Evolutionary conservation across 352 stramenopile genomes (phyloP), one percentile per base, ranked within the genome.

Genomic region (Globisporangium echinulatum): DNA sequence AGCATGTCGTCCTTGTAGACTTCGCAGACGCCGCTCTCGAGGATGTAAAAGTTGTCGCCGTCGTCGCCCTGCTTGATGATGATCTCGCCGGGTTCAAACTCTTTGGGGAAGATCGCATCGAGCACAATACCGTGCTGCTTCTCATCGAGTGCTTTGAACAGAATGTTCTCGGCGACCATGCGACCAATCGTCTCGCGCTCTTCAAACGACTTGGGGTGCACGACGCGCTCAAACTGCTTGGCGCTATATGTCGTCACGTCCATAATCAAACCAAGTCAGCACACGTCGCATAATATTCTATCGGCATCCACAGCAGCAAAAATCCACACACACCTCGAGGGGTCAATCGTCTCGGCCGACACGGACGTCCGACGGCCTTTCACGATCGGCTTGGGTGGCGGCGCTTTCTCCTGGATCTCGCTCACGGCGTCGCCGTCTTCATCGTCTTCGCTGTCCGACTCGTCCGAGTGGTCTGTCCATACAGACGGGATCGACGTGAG

Each of bases 11-110:
- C 81, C 70, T 96, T 95, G 68, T 92, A 92, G 25, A 97, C 83
- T 55, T 96, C 86, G 48, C 97, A 92, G 36, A 91, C 76, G 36
- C 96, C 96, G 62, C 79, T 97, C 59, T 97, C 75, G 13, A 99
- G 79, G 40, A 98, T 96, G 68, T 97, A 98, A 65, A 98, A 98
- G 60, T 92, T 95, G 70, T 98, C 89, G 47, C 90, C 92, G 38
- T 94, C 73, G 54, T 96, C 88, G 53, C 94, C 96, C 64, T 97
- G 86, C 63, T 87, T 88, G 71, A 96, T 96, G 51, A 96, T 94
- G 25, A 72, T 88, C 55, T 88, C 74, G 33, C 74, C 75, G 14
- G 83, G 71, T 56, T 86, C 79, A 49, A 93, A 92, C 52, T 92
- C 77, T 60, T 89, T 89, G 7, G 82, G 81, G 64, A 94, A 93